Evolutionary conservation across 495 filamentous ascomycete species (phyloP), one percentile per base, ranked within the genome.

Genomic region (Astrothelium subdiscretum): DNA sequence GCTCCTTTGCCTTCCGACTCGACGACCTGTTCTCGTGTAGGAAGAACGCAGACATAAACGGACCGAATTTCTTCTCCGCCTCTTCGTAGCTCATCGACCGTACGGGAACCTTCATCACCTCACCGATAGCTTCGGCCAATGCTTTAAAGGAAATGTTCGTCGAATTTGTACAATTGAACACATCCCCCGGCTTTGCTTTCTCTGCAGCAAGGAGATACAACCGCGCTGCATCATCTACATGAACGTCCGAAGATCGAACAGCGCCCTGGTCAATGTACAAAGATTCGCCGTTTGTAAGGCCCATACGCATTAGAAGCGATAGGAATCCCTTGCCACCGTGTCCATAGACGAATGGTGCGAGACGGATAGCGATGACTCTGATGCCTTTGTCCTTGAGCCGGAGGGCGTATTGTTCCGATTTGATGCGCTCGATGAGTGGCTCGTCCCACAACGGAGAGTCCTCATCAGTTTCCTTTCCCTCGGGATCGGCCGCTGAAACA

Each of bases 291-390:
- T 48, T 54, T 38, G 65, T 58, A 6, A 66, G 63, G 15, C 62
- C 65, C 27, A 67, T 54, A 1, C 32, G 10, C 69, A 63, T 73
- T 32, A 76, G 66, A 1, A 72, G 24, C 10, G 20, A 22, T 3
- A 78, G 52, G 2, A 63, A 63, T 18, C 73, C 75, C 38, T 71
- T 75, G 4, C 71, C 77, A 0, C 75, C 77, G 8, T 67, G 71
- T 0, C 75, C 77, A 60, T 80, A 77, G 1, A 78, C 75, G 38
- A 63, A 78, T 0, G 74, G 74, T 1, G 77, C 68, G 0, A 79
- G 69, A 1, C 77, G 68, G 8, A 80, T 68, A 8, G 63, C 60
- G n/a, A 43, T 66, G 1, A 74, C 72, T 6, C 62, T 43, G 29
- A 80, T 59, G 2, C 75, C 75, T 32, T 68, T 64, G 22, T 65